Conservation (phyloP, 2,329 filamentous ascomycete species). For the Aspergillus quadrilineatus region DNA sequence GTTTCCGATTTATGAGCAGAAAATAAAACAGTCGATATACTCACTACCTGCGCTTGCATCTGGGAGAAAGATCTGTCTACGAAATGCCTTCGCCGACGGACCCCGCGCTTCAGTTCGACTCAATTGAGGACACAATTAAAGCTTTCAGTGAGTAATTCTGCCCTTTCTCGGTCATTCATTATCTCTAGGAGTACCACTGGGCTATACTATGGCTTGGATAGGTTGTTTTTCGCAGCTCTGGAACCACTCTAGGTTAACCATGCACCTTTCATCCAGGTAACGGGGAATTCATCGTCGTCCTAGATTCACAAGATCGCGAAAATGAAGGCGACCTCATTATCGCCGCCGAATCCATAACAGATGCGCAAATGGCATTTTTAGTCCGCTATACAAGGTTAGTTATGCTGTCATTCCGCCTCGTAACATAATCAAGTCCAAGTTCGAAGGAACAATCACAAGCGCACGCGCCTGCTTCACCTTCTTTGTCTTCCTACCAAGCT, state of each 20-base stretch:
- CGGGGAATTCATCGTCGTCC: conserved; percentile 92
- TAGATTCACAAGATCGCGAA: conserved; percentile 88
- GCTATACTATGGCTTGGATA: not conserved
- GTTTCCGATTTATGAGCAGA: not conserved
- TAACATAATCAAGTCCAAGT: not conserved
- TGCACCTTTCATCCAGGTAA: conserved; percentile 50
- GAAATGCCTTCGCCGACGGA: conserved; percentile 39
- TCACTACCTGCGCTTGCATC: not conserved
- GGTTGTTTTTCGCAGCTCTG: not conserved
- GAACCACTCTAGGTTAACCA: conserved; percentile 6
- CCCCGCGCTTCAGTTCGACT: conserved; percentile 38
- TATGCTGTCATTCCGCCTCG: not conserved
- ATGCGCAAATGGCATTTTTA: conserved; percentile 93
- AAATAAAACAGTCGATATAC: not conserved
- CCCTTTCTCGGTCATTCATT: not conserved
- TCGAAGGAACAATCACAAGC: not conserved
- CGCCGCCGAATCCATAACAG: conserved; percentile 77
- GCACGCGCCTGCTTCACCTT: not conserved
- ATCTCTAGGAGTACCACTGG: not conserved
- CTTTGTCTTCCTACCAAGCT: not conserved
- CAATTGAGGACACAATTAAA: conserved; percentile 43
- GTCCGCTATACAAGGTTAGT: conserved; percentile 72
- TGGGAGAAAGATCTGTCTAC: not conserved
- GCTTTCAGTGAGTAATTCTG: conserved; percentile 40
- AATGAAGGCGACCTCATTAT: conserved; percentile 99